Evolutionary conservation across 176 grass and related monocot genomes (phyloP).

Genomic region (Thalia dealbata): DNA sequence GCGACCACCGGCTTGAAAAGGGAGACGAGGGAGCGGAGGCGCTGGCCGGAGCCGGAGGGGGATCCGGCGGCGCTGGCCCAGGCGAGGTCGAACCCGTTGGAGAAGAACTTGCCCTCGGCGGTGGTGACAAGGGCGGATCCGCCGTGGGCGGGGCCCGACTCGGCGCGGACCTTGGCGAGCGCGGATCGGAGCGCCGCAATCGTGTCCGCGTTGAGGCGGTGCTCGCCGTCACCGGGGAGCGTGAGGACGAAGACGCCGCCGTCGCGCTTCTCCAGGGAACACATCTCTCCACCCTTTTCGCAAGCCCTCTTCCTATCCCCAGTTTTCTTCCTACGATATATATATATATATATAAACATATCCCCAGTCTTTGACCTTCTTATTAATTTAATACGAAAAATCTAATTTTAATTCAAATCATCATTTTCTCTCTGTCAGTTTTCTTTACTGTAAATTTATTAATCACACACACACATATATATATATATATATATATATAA

Average conservation of each 20-base stretch:
- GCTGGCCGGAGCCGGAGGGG: conserved; percentile 6
- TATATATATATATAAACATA: too few species aligned
- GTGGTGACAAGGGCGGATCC: conserved; percentile 42
- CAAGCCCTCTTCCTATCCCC: neutral
- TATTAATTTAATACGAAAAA: too few species aligned
- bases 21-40: conserved; percentile 18
- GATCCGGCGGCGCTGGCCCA: conserved; percentile 29
- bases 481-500: too few species aligned
- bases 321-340: too few species aligned
- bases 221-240: conserved; percentile 47
- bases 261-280: conserved; percentile 42
- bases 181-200: conserved; percentile 37
- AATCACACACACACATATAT: too few species aligned
- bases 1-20: conserved; percentile 28
- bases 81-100: conserved; percentile 58
- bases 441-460: too few species aligned
- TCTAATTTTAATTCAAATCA: too few species aligned
- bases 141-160: conserved; percentile 7
- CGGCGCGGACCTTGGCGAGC: conserved; percentile 25
- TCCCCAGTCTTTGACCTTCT: too few species aligned
- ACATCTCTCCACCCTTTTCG: neutral
- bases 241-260: conserved; percentile 50
- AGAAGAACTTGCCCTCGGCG: conserved; percentile 69
- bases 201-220: conserved; percentile 36
- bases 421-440: too few species aligned